Percentiles rank a stretch among this genome's conserved stretches.
phyloP scores from a whole-genome alignment of 495 filamentous ascomycete species.

The Pyronema omphalodes region DNA sequence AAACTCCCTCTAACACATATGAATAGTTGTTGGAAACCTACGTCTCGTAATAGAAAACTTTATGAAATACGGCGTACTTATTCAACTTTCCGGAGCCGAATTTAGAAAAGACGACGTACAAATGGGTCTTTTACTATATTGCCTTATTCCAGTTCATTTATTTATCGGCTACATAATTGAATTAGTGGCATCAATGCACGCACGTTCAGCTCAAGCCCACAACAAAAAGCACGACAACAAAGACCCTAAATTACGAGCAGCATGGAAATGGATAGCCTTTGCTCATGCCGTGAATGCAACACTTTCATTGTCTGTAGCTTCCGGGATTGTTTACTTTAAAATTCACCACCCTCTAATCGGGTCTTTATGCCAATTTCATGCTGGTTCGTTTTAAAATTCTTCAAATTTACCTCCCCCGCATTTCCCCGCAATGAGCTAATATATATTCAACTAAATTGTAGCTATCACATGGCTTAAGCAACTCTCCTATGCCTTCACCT shows the following conservation, averaged over 20 bases:
- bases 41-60: constrained; percentile 91
- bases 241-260: constrained; percentile 42
- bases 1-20: constrained; percentile 10
- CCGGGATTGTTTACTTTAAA: constrained; percentile 65
- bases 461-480: constrained; percentile 93
- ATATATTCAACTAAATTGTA: neutral
- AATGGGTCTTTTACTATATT: constrained; percentile 56
- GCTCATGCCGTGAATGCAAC: constrained; percentile 70
- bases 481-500: constrained; percentile 88
- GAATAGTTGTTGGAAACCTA: constrained; percentile 71
- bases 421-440: neutral
- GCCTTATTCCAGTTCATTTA: constrained; percentile 74
- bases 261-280: constrained; percentile 59
- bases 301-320: constrained; percentile 61
- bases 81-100: constrained; percentile 80
- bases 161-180: constrained; percentile 81
- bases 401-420: neutral
- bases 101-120: constrained; percentile 62
- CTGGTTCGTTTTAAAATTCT: constrained; percentile 24
- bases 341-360: constrained; percentile 89
- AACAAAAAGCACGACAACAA: constrained; percentile 43
- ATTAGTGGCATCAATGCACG: constrained; percentile 54
- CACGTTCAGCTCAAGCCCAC: constrained; percentile 43
- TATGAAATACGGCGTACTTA: constrained; percentile 76
- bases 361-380: constrained; percentile 74